Percentiles rank a stretch among this genome's conserved stretches.
phyloP scores from a whole-genome alignment of 2,329 filamentous ascomycete species.

The Monosporascus sp. region DNA sequence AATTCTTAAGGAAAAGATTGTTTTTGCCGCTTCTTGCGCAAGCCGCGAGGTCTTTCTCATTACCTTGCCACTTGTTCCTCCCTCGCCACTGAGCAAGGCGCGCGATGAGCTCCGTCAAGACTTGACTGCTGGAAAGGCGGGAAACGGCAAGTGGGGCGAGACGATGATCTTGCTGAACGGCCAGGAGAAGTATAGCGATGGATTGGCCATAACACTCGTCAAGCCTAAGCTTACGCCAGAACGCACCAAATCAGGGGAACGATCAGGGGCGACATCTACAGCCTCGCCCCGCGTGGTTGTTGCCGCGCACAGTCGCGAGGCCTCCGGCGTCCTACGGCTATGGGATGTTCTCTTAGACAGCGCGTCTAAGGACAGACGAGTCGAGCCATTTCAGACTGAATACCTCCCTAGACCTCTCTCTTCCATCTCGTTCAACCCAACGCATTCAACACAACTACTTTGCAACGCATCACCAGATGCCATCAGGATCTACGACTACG shows the following conservation, averaged over 20 bases:
- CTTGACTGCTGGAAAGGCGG: constrained; percentile 48
- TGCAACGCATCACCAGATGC: constrained; percentile 50
- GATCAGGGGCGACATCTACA: constrained; percentile 23
- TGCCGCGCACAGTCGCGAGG: constrained; percentile 54
- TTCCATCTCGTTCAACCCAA: constrained; percentile 56
- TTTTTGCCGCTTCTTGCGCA: constrained; percentile 56
- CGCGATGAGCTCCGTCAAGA: constrained; percentile 46
- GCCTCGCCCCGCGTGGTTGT: constrained; percentile 43
- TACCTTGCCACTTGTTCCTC: constrained; percentile 55
- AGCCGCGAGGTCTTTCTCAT: constrained; percentile 52
- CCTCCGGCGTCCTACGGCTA: constrained; percentile 51
- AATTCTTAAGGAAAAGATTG: constrained; percentile 50
- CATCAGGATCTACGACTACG: constrained; percentile 58
- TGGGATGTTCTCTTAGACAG: constrained; percentile 52
- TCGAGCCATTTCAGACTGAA: constrained; percentile 55
- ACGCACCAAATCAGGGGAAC: constrained; percentile 33
- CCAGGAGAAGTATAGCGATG: constrained; percentile 47
- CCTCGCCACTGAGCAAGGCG: constrained; percentile 53
- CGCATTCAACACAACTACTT: constrained; percentile 52
- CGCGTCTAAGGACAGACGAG: constrained; percentile 27
- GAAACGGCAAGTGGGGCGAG: constrained; percentile 60
- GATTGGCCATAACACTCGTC: constrained; percentile 49
- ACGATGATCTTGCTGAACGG: constrained; percentile 48
- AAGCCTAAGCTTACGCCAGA: constrained; percentile 30
- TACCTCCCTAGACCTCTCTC: constrained; percentile 50